Evolutionary conservation across 1,284 basidiomycete genomes (phyloP).

Genomic region (Ustilago vetiveriae): DNA sequence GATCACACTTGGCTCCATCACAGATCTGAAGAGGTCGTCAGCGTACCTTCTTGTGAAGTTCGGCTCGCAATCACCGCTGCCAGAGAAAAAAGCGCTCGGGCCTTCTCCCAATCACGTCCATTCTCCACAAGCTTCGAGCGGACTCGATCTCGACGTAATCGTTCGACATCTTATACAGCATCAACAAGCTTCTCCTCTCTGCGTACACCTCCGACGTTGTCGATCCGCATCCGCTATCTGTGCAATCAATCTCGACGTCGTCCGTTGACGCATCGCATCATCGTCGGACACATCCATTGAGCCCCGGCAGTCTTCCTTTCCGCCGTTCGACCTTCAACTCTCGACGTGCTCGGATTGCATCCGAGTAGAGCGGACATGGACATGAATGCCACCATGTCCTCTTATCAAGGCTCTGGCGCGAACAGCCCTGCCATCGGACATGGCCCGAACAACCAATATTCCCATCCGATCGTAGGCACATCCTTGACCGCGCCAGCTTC

Average conservation of each 20-base stretch:
- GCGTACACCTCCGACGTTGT: too few species aligned
- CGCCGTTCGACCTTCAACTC: neutral
- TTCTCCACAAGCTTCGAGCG: neutral
- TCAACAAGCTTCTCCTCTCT: too few species aligned
- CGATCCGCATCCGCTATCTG: neutral
- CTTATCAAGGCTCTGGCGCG: conserved; percentile 48
- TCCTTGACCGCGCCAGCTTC: conserved; percentile 46
- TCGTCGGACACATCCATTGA: neutral
- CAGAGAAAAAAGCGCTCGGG: neutral
- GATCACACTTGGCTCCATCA: too few species aligned
- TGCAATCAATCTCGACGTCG: neutral
- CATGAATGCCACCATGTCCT: conserved; percentile 50
- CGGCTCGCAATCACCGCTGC: neutral
- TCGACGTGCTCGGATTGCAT: conserved; percentile 5
- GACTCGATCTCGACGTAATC: neutral
- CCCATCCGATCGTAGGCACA: conserved; percentile 21
- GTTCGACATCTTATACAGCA: neutral
- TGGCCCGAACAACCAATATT: conserved; percentile 15
- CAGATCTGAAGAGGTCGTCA: too few species aligned
- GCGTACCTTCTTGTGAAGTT: too few species aligned
- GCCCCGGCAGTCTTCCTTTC: neutral
- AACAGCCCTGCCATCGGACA: conserved; percentile 44
- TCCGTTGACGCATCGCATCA: neutral
- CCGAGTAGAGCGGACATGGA: conserved; percentile 38
- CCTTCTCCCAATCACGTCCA: neutral